phyloP scores from a whole-genome alignment of 2,329 filamentous ascomycete genomes.

The Fusarium guadeloupense region DNA sequence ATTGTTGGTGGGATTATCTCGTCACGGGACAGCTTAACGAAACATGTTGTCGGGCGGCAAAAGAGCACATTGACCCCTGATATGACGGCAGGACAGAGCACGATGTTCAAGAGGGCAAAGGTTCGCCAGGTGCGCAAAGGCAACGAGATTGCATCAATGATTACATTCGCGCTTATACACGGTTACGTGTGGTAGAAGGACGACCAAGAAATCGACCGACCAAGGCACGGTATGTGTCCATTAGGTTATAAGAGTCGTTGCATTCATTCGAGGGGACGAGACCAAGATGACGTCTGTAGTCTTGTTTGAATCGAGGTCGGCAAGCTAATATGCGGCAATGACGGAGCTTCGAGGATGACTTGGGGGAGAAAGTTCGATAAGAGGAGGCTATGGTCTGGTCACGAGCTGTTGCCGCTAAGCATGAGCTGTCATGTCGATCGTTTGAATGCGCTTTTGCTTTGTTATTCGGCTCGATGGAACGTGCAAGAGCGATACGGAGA shows the following conservation, averaged over 20 bases:
- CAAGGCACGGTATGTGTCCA: background rate
- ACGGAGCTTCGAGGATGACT: background rate
- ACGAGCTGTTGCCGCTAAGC: background rate
- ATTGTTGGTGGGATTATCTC: background rate
- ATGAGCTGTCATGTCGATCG: background rate
- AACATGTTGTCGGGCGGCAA: background rate
- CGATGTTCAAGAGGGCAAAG: background rate
- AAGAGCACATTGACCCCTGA: background rate
- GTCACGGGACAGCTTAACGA: constrained; percentile 7
- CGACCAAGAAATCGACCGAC: background rate
- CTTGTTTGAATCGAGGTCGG: background rate
- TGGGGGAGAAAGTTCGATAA: background rate
- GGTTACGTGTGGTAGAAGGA: background rate
- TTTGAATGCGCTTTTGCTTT: background rate
- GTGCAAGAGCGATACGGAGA: background rate
- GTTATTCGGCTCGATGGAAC: background rate
- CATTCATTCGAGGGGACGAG: background rate
- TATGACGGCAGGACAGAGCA: constrained; percentile 1
- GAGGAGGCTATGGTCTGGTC: background rate
- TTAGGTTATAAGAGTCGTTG: background rate
- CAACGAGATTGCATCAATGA: background rate
- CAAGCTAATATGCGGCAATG: background rate
- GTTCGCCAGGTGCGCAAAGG: constrained; percentile 12
- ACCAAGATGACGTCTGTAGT: background rate
- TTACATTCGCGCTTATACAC: background rate